Percentiles rank a stretch among this genome's conserved stretches.
Evolutionary conservation across 768 basidiomycete species (phyloP).

Genomic region (Strobilomyces dryophilus): DNA sequence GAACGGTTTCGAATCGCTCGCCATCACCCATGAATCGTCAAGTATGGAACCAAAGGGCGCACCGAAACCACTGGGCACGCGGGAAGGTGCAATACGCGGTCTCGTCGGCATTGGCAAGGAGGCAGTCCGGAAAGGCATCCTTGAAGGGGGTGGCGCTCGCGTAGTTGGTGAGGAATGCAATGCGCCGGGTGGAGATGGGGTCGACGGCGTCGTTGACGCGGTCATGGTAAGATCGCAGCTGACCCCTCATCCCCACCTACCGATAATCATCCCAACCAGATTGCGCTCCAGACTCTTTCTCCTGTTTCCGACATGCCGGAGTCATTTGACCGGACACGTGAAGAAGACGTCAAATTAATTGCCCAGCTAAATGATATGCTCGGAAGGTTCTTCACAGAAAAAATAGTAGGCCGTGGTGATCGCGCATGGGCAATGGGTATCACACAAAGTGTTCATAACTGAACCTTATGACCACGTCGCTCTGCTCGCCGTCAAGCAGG

Average conservation of each 20-base stretch:
- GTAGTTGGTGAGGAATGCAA: slow-evolving; percentile 67
- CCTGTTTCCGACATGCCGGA: slow-evolving; percentile 57
- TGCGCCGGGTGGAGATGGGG: slow-evolving; percentile 25
- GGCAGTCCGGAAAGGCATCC: slow-evolving; percentile 75
- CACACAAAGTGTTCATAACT: slow-evolving; percentile 31
- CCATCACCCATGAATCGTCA: slow-evolving; percentile 15
- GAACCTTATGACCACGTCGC: neutral
- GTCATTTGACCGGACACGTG: slow-evolving; percentile 46
- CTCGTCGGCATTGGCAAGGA: slow-evolving; percentile 82
- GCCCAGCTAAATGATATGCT: slow-evolving; percentile 48
- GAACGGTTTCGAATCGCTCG: slow-evolving; percentile 27
- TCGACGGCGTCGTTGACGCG: slow-evolving; percentile 49
- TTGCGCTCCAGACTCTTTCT: slow-evolving; percentile 57
- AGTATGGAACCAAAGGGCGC: slow-evolving; percentile 39
- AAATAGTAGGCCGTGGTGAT: slow-evolving; percentile 45
- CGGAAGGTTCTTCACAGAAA: slow-evolving; percentile 60
- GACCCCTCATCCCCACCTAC: neutral
- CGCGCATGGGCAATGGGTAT: slow-evolving; percentile 63
- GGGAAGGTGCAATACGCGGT: slow-evolving; percentile 88
- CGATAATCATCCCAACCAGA: slow-evolving; percentile 33
- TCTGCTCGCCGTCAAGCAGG: neutral
- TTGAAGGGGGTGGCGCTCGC: slow-evolving; percentile 76
- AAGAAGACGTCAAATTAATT: slow-evolving; percentile 45
- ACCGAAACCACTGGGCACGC: slow-evolving; percentile 71
- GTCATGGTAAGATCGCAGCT: slow-evolving; percentile 48